These are phyloP conservation scores for Kuraishia floccosa DNA, from an alignment of 805 yeast species.

Conservation along the genomic window DNA sequence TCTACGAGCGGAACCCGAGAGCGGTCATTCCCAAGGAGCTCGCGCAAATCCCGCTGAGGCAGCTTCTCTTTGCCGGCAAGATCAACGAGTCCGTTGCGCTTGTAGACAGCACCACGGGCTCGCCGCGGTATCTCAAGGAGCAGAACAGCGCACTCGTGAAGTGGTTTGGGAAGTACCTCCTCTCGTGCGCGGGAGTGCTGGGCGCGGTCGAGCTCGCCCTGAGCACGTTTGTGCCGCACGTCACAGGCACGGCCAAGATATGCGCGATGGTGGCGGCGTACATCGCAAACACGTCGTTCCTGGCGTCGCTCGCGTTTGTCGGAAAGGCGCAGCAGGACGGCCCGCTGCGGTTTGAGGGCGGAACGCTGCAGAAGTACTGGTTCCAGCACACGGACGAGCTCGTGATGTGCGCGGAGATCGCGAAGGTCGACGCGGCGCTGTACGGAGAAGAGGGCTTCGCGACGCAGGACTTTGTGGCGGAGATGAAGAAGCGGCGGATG, in stretches of 20 bases:
- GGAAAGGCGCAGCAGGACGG: constrained; percentile 36
- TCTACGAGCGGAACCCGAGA: constrained; percentile 10
- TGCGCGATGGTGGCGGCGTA: constrained; percentile 39
- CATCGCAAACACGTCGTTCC: constrained; percentile 32
- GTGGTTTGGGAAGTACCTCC: too few relatives aligned
- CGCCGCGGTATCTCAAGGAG: constrained; percentile 33
- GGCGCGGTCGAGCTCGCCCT: background rate
- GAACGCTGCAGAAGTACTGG: constrained; percentile 55
- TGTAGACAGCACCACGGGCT: constrained; percentile 52
- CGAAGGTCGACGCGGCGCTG: constrained; percentile 51
- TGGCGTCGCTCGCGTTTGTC: constrained; percentile 30
- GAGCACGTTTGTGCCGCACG: background rate
- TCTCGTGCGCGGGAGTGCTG: background rate
- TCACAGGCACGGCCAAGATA: constrained; percentile 21
- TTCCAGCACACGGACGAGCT: constrained; percentile 57
- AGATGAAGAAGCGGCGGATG: constrained; percentile 20
- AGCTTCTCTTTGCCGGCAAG: constrained; percentile 46
- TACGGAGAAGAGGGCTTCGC: constrained; percentile 32
- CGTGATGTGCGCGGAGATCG: constrained; percentile 50
- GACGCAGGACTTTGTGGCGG: constrained; percentile 15
- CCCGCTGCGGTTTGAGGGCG: constrained; percentile 51
- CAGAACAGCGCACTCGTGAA: constrained; percentile 2
- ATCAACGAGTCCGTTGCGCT: constrained; percentile 43
- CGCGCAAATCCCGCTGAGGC: constrained; percentile 55
- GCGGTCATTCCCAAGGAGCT: constrained; percentile 20